Conservation (phyloP, 441 rosid genomes). For the Erodium chrysanthum region DNA sequence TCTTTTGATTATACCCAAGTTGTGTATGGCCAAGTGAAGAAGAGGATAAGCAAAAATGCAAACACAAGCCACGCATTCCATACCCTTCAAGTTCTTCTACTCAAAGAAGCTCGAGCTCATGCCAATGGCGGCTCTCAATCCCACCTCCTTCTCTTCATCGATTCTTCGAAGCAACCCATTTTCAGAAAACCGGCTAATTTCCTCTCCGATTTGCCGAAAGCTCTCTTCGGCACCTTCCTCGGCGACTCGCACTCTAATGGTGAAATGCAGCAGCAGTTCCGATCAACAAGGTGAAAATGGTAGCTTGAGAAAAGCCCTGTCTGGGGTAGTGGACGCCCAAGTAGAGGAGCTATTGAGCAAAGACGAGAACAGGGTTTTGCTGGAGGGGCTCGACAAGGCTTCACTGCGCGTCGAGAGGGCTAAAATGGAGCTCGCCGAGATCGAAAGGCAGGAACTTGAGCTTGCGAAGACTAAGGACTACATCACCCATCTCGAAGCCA, state of each 20-base stretch:
- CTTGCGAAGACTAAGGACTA: conserved; percentile 41
- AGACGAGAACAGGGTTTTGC: conserved; percentile 62
- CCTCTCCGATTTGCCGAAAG: no score
- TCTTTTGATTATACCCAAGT: no score
- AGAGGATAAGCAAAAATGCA: no score
- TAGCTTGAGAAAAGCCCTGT: conserved; percentile 45
- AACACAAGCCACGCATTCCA: no score
- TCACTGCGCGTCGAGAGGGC: conserved; percentile 69
- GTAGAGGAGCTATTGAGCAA: conserved; percentile 57
- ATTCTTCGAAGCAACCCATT: no score
- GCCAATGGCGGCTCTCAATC: no score
- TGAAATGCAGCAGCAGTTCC: conserved; percentile 17
- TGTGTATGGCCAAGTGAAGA: no score
- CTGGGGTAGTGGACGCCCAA: conserved; percentile 51
- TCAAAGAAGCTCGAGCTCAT: no score
- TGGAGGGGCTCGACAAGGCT: conserved; percentile 69
- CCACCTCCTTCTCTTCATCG: no score
- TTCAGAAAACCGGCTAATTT: no score
- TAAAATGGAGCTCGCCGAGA: conserved; percentile 54
- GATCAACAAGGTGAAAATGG: conserved; percentile 25
- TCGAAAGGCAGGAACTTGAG: conserved; percentile 59
- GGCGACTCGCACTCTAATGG: background rate
- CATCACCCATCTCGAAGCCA: conserved; percentile 46
- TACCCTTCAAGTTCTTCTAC: no score
- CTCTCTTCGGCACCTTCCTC: no score